phyloP scores from a whole-genome alignment of 169 alveolate genomes.

The Cryptosporidium viatorum region DNA sequence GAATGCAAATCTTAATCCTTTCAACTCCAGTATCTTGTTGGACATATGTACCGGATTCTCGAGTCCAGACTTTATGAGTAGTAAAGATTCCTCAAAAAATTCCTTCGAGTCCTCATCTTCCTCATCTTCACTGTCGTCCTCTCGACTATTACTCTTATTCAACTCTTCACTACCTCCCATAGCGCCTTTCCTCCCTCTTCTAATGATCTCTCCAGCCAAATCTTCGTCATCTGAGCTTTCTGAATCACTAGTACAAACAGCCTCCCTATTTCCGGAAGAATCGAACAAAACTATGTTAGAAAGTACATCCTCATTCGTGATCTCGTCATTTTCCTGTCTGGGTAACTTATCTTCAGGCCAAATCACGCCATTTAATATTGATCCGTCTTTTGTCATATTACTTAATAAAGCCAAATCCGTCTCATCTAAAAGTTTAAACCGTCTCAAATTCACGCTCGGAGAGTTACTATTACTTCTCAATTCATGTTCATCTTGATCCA shows the following conservation, averaged over 20 bases:
- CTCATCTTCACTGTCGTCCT: not conserved
- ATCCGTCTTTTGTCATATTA: not conserved
- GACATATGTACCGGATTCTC: constrained; percentile 58
- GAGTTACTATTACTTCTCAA: not conserved
- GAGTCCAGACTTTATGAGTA: constrained; percentile 50
- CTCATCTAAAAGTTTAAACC: constrained; percentile 14
- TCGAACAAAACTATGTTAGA: constrained; percentile 28
- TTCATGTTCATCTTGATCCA: not conserved
- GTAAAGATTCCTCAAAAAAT: constrained; percentile 5
- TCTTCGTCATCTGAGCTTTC: not conserved
- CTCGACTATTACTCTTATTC: not conserved
- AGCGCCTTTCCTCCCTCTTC: not conserved
- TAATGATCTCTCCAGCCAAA: not conserved
- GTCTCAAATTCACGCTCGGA: constrained; percentile 9
- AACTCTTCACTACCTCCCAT: not conserved
- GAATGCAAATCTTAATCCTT: constrained; percentile 70
- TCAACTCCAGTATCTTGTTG: constrained; percentile 52
- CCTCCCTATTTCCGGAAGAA: not conserved
- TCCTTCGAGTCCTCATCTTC: constrained; percentile 25
- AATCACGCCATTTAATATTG: constrained; percentile 11
- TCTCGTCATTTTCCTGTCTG: not conserved
- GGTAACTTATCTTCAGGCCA: constrained; percentile 39
- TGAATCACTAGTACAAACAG: not conserved
- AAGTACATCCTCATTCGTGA: constrained; percentile 17
- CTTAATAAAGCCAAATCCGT: not conserved